Evolutionary conservation across 495 filamentous ascomycete genomes (phyloP).

Genomic region (Penicillium malachiteum): DNA sequence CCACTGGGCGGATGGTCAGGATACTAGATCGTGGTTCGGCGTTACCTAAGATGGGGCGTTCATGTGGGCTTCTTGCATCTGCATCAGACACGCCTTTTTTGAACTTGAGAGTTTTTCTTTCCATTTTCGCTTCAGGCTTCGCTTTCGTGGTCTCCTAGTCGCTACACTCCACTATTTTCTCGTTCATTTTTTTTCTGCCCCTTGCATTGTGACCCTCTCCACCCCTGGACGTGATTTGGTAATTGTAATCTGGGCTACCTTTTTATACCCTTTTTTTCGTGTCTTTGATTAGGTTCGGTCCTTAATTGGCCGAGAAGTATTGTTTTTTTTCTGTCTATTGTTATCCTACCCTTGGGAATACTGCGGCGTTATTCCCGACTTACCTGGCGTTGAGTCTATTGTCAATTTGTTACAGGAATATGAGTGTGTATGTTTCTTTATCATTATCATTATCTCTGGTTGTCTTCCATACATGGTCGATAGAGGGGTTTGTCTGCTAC

Average conservation of each 20-base stretch:
- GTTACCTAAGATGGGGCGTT: slow-evolving; percentile 34
- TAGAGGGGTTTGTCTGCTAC: slow-evolving; percentile 16
- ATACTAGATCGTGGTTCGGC: slow-evolving; percentile 34
- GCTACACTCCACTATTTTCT: slow-evolving; percentile 18
- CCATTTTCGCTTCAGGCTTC: slow-evolving; percentile 6
- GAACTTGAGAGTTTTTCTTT: slow-evolving; percentile 5
- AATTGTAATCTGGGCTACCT: slow-evolving; percentile 42
- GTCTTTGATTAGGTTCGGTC: slow-evolving; percentile 31
- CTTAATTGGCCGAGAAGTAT: slow-evolving; percentile 12
- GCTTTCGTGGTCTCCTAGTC: slow-evolving; percentile 20
- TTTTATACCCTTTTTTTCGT: slow-evolving; percentile 48
- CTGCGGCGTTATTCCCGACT: slow-evolving; percentile 11
- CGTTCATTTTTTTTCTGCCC: slow-evolving; percentile 14
- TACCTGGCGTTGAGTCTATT: slow-evolving; percentile 14
- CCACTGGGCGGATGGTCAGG: slow-evolving; percentile 45
- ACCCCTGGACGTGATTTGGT: slow-evolving; percentile 26
- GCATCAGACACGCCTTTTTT: slow-evolving; percentile 15
- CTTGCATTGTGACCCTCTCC: slow-evolving; percentile 30
- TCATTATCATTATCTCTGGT: slow-evolving; percentile 5
- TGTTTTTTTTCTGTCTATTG: slow-evolving; percentile 12
- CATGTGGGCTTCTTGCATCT: slow-evolving; percentile 10
- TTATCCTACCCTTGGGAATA: slow-evolving; percentile 7
- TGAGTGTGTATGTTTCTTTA: slow-evolving; percentile 23
- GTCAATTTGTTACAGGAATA: slow-evolving; percentile 20
- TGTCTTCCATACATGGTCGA: slow-evolving; percentile 25